Conservation (phyloP, 805 yeast species). For the Pichia sporocuriosa region DNA sequence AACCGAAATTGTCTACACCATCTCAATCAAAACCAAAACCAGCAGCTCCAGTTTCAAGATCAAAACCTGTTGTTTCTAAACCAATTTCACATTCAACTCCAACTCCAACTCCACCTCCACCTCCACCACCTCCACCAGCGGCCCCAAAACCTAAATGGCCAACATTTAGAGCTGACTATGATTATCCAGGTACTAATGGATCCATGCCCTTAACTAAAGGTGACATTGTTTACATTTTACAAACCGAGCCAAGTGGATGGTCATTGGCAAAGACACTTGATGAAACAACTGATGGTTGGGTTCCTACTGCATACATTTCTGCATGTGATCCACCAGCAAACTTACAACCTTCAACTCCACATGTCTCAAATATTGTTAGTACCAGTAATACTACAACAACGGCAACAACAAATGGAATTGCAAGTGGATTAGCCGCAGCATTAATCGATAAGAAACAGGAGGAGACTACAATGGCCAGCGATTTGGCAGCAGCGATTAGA, state of each 20-base stretch:
- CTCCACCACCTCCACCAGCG: conserved; percentile 75
- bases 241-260: conserved; percentile 86
- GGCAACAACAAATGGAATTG: conserved; percentile 18
- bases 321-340: conserved; percentile 47
- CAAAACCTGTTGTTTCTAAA: conserved; percentile 12
- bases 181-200: conserved; percentile 82
- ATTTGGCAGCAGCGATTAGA: conserved; percentile 81
- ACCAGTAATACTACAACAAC: conserved; percentile 12
- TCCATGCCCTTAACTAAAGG: conserved; percentile 74
- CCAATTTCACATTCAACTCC: too few species aligned
- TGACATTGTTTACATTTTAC: conserved; percentile 63
- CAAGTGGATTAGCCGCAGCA: conserved; percentile 61
- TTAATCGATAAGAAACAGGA: conserved; percentile 55
- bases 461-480: conserved; percentile 65
- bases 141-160: conserved; percentile 60
- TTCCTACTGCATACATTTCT: conserved; percentile 85
- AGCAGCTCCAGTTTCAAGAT: conserved; percentile 17
- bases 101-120: conserved; percentile 31
- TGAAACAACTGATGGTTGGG: conserved; percentile 88
- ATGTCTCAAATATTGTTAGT: too few species aligned
- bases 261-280: conserved; percentile 77
- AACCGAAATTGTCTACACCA: conserved; percentile 11
- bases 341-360: conserved; percentile 37
- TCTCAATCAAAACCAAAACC: conserved; percentile 16
- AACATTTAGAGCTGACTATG: conserved; percentile 78